Conservation (phyloP, 257 asterid genomes). For the Orobanche coerulescens region DNA sequence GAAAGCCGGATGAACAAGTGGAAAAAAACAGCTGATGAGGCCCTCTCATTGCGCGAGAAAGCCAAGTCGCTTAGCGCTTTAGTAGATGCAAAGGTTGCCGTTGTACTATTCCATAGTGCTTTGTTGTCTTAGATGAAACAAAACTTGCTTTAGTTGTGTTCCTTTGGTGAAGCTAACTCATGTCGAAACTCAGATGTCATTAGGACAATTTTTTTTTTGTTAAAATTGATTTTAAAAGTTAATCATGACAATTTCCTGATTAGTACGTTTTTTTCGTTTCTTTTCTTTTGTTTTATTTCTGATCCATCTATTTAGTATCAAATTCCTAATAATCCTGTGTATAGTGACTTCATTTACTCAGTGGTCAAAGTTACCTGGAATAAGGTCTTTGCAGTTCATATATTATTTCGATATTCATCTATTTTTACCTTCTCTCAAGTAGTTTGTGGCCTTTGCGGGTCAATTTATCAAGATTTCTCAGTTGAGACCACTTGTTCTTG, state of each 20-base stretch:
- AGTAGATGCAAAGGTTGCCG: conserved; percentile 57
- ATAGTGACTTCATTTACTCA: not conserved
- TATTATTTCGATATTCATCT: not conserved
- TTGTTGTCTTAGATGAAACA: conserved; percentile 12
- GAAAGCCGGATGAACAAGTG: conserved; percentile 76
- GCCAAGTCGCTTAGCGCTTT: conserved; percentile 49
- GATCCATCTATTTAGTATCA: not conserved
- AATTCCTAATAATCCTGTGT: not conserved
- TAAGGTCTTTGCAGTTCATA: not conserved
- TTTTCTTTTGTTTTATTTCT: not conserved
- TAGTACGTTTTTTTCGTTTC: too few species aligned
- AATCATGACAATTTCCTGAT: not conserved
- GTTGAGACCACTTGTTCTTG: conserved; percentile 22
- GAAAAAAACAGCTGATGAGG: conserved; percentile 81
- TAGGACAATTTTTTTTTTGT: not conserved
- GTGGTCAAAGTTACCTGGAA: not conserved
- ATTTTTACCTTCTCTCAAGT: not conserved
- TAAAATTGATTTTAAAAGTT: not conserved
- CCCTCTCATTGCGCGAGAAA: conserved; percentile 66
- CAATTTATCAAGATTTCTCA: not conserved
- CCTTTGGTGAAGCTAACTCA: conserved; percentile 5
- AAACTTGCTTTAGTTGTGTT: conserved; percentile 9
- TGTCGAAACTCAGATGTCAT: not conserved
- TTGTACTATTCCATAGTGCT: conserved; percentile 1
- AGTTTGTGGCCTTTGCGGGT: conserved; percentile 13